Evolutionary conservation across 805 yeast species (phyloP), one percentile per base, ranked within the genome.

Genomic region (Ogataea glucozyma): DNA sequence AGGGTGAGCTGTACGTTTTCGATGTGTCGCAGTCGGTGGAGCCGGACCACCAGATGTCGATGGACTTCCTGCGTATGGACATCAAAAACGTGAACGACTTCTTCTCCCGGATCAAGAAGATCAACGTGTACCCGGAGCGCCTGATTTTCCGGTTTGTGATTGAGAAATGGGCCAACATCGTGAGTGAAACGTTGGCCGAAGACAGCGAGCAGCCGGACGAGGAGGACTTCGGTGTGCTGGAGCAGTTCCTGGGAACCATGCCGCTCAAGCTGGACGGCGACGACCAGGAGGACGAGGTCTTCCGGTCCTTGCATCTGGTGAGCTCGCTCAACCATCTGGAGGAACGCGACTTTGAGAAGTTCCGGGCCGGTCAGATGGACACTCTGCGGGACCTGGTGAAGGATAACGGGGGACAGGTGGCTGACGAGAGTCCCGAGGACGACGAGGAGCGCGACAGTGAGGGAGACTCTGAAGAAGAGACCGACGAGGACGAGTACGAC

Each of bases 21-120:
- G 99, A 93, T 67, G 99, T 93, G 9, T 90, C 98, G 1, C 99
- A 93, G 63, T 83, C 95, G 27, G 98, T 93, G 18, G 98, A 93
- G 63, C 97, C 97, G 8, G 97, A 89, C 55, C 99, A 93, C 65
- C 98, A 97, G 9, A 88, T 88, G 88, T 85, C 96, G 31, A 72
- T 93, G 51, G 98, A 93, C 62, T 93, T 93, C 61, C 67, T 93
- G 47, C 73, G 99, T 60, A 93, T 93, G 99, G 99, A 93, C 66
- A 90, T 93, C 59, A 93, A 91, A 63, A 93, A 93, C 59, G 87
- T 91, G 18, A 93, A 91, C 58, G 93, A 87, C 55, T 93, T 83
- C 62, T 93, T 93, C 57, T 73, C 74, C 45, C 73, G 81, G 47
- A 76, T 75, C 55, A 81, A 83, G 61, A 82, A 83, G 26, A 87